Base-by-base conservation (phyloP, 2,329 filamentous ascomycete species). In the Amphichorda felina region DNA sequence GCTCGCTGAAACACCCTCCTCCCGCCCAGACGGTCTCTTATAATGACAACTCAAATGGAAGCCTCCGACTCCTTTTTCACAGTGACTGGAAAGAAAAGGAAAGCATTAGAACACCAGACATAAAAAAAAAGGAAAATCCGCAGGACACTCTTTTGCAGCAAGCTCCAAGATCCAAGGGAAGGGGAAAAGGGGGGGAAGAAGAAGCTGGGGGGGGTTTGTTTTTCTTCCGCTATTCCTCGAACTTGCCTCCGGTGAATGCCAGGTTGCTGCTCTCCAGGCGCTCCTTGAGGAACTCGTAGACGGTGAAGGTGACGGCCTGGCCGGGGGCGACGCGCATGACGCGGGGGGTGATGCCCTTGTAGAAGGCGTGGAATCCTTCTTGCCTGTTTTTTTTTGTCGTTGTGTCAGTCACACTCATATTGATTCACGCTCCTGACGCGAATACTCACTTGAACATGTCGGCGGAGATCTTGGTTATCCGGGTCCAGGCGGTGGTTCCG, bases 281-380 rank as follows among this genome's bases (percentile, higher is more conserved):
- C 41, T 78, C 73, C 63, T 79, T 84, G 41, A 88, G 61, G 55
- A 56, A 86, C 58, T 88, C 82, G 57, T 88, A 88, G 45, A 88
- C 82, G 27, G 75, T 80, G 40, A 80, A 80, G 4, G 76, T 80
- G 37, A 80, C 76, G 39, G 76, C 91, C 67, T 98, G 91, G 32
- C 91, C 91, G 7, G 91, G 91, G 18, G 91, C 91, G 36, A 98
- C 91, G 52, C 91, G 78, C 87, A 96, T 96, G 47, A 98, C 83
- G 49, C 91, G 76, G 6, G 91, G 91, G 32, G 91, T 98, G 61
- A 98, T 98, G 50, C 91, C 91, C 72, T 96, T 96, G 70, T 94
- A 98, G 64, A 98, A 98, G 33, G 91, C 91, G 50, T 86, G 79
- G 47, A 89, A 69, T 25, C 91, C 91, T 63, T 98, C 91, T 64